phyloP scores from a whole-genome alignment of 2,329 filamentous ascomycete species.

The Zalaria sp. region DNA sequence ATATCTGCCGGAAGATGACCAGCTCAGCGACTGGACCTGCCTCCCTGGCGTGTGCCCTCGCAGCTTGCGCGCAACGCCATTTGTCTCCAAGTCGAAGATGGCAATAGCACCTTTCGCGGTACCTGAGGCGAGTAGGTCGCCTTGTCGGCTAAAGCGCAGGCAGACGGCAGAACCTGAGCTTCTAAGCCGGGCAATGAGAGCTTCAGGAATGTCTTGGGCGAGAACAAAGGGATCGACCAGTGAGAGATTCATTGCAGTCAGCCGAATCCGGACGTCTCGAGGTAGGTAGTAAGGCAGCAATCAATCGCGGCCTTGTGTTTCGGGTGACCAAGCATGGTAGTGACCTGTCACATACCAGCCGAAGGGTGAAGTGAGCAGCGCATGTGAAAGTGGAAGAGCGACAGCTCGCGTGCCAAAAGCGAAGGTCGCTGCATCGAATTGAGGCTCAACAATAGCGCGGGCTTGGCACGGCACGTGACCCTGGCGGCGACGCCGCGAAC shows the following conservation, averaged over 20 bases:
- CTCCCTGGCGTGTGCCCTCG: constrained; percentile 65
- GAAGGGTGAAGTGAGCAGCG: neutral
- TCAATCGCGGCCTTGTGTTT: neutral
- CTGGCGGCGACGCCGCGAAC: no score
- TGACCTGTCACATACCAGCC: neutral
- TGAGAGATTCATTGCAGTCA: constrained; percentile 49
- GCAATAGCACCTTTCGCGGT: constrained; percentile 84
- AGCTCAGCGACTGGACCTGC: constrained; percentile 88
- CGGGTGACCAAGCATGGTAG: neutral
- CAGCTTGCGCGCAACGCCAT: constrained; percentile 87
- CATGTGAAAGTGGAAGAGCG: neutral
- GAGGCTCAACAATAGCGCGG: no score
- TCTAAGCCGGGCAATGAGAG: constrained; percentile 77
- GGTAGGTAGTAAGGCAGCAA: neutral
- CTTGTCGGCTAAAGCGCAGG: constrained; percentile 80
- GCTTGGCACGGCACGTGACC: no score
- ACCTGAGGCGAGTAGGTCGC: constrained; percentile 88
- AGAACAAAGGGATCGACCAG: constrained; percentile 59
- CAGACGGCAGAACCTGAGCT: constrained; percentile 47
- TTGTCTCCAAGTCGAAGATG: constrained; percentile 94
- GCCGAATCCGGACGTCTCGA: neutral
- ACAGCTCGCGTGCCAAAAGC: neutral
- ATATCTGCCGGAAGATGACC: constrained; percentile 85
- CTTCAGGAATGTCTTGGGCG: constrained; percentile 76
- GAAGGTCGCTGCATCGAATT: neutral